Base-by-base conservation (phyloP, 768 basidiomycete species). In the Tephrocybe sp. region DNA sequence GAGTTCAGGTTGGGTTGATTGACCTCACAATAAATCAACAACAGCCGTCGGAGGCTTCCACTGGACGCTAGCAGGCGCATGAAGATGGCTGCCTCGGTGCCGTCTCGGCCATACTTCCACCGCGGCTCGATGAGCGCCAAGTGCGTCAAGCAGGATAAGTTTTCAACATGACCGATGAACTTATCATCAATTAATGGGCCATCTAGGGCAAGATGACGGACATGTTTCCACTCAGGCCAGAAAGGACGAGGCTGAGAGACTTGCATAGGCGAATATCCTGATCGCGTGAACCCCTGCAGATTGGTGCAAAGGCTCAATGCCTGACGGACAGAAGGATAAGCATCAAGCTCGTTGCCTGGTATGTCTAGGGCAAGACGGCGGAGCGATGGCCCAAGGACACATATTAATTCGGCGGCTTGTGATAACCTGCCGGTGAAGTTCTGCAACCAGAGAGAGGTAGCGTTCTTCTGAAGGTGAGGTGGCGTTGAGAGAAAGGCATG, bases 61-160 rank as follows among this genome's bases (percentile, higher is more conserved):
- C 48, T 45, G 41, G 54, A 35, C 16, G 45, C 20, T 26, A 58
- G 32, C 17, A 58, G 34, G 16, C 36, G 19, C n/a, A 46, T 33
- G 48, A 58, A 58, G 20, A 49, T 42, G 16, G 48, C 53, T 1
- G 41, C 47, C 41, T 58, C 57, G 14, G 57, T 58, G 41, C 53
- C 54, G 26, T 56, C 54, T 7, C 14, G 30, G 19, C 52, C 48
- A 34, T 59, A 55, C 26, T 42, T 41, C 58, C 58, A 59, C 45
- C 52, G 40, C 3, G 58, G 49, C 42, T 59, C 58, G 23, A 55
- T 54, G n/a, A 56, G 45, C 14, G 51, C 51, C n/a, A 55, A 20
- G 38, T 55, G 51, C 5, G 54, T 34, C 10, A 54, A 50, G 16
- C 42, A n/a, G 17, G 54, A 45, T 14, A 55, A 38, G 4, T 51